These are phyloP conservation scores for Boletus sp. DNA, from an alignment of 1,284 basidiomycete genomes.

Conservation along the genomic window DNA sequence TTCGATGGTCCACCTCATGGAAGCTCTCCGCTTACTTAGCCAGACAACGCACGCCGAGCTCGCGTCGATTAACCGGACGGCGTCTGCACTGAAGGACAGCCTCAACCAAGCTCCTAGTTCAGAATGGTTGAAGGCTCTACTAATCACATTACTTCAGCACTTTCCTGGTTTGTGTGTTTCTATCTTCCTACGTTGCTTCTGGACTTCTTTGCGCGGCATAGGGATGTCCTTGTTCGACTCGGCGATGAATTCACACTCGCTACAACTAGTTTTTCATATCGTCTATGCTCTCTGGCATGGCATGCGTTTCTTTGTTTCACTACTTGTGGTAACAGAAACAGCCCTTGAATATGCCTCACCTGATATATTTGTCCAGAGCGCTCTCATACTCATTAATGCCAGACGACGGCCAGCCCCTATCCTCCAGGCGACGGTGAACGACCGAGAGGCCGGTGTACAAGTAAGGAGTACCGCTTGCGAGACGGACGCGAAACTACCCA, in stretches of 20 bases:
- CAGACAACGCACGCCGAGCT: conserved; percentile 40
- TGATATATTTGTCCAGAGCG: conserved; percentile 24
- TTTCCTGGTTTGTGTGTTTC: conserved; percentile 25
- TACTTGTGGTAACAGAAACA: conserved; percentile 27
- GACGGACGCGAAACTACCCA: conserved; percentile 6
- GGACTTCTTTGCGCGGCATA: conserved; percentile 8
- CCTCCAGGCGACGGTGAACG: background rate
- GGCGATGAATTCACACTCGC: conserved; percentile 10
- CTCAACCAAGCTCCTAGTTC: conserved; percentile 14
- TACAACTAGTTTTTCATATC: conserved; percentile 18
- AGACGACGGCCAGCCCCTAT: conserved; percentile 12
- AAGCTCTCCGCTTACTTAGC: conserved; percentile 37
- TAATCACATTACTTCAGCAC: conserved; percentile 13
- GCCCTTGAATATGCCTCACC: background rate
- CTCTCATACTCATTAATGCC: conserved; percentile 21
- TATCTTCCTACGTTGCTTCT: background rate
- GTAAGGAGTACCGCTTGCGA: background rate
- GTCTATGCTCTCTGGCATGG: conserved; percentile 22
- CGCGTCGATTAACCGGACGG: conserved; percentile 44
- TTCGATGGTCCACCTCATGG: conserved; percentile 36
- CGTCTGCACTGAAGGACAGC: conserved; percentile 34
- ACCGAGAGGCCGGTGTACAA: conserved; percentile 1
- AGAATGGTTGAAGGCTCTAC: conserved; percentile 22
- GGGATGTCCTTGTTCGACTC: conserved; percentile 9
- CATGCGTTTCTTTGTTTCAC: conserved; percentile 18